Evolutionary conservation across 2,329 filamentous ascomycete species (phyloP).

Genomic region (Sclerotinia minor): DNA sequence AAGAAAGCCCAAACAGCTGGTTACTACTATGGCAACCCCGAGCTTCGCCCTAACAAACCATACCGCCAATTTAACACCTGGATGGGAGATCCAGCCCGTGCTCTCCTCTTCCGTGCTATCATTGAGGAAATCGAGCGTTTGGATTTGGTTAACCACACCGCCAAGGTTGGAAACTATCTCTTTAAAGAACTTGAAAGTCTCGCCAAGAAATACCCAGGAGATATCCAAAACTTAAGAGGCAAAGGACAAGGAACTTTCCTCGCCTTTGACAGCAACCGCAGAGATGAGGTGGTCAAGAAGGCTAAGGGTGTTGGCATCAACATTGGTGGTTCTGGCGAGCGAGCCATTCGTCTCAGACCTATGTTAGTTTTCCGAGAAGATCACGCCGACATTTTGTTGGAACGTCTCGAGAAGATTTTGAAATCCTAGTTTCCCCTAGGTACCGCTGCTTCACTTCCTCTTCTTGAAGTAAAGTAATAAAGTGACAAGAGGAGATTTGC

Average conservation of each 20-base stretch:
- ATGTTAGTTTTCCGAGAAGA: slow-evolving; percentile 87
- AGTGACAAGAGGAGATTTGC: not conserved
- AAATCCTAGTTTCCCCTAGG: slow-evolving; percentile 33
- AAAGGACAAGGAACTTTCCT: slow-evolving; percentile 78
- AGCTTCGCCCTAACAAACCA: slow-evolving; percentile 74
- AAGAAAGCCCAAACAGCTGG: slow-evolving; percentile 86
- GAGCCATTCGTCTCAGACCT: slow-evolving; percentile 70
- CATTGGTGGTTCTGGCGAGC: slow-evolving; percentile 71
- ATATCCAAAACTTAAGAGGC: slow-evolving; percentile 73
- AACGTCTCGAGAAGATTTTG: slow-evolving; percentile 64
- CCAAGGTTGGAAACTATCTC: slow-evolving; percentile 62
- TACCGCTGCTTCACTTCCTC: not conserved
- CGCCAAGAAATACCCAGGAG: slow-evolving; percentile 63
- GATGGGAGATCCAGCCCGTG: slow-evolving; percentile 80
- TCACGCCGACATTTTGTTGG: slow-evolving; percentile 83
- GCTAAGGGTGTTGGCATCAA: slow-evolving; percentile 74
- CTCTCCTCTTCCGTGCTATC: slow-evolving; percentile 75
- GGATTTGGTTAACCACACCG: slow-evolving; percentile 67
- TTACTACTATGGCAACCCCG: slow-evolving; percentile 78
- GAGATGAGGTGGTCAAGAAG: slow-evolving; percentile 68
- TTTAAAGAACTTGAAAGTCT: slow-evolving; percentile 65
- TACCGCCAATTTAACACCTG: slow-evolving; percentile 88
- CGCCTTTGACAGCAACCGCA: slow-evolving; percentile 71
- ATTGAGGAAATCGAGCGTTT: slow-evolving; percentile 71
- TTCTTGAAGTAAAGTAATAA: not conserved